A percentile compares a stretch with the other conserved stretches of the same genome.
phyloP scores from a whole-genome alignment of 116 monocot genomes.

The Cymodocea nodosa region DNA sequence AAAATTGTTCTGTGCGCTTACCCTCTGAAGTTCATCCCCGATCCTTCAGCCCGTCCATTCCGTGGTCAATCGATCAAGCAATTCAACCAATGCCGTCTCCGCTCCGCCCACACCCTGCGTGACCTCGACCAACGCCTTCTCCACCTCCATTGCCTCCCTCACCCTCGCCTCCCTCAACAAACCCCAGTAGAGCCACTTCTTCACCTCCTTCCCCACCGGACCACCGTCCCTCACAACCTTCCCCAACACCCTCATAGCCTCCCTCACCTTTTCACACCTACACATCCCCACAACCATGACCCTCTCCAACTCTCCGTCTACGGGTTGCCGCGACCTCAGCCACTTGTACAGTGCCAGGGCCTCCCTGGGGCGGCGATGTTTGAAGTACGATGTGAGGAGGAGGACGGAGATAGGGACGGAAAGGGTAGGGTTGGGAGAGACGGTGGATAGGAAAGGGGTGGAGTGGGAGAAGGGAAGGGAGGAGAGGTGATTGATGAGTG shows the following conservation, averaged over 20 bases:
- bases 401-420: not conserved
- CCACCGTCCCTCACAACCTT: not conserved
- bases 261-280: constrained; percentile 2
- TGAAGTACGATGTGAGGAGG: constrained; percentile 1
- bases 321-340: not conserved
- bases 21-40: not conserved
- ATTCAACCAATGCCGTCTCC: not conserved
- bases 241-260: not conserved
- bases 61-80: not conserved
- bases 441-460: not conserved
- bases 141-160: not conserved
- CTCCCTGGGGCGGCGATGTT: not conserved
- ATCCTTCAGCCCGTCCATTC: not conserved
- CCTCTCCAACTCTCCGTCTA: not conserved
- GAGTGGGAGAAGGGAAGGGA: not conserved
- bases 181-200: constrained; percentile 4
- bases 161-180: constrained; percentile 7
- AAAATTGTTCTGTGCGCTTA: no score
- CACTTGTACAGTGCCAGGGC: constrained; percentile 2
- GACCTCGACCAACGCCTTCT: not conserved
- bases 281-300: constrained; percentile 1
- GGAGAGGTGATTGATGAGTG: constrained; percentile 3
- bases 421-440: not conserved
- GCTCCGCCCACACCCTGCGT: not conserved
- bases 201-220: not conserved